A percentile compares a stretch with the other conserved stretches of the same genome.
Evolutionary conservation across 352 stramenopile genomes (phyloP).

Genomic region (Phytophthora foliorum): DNA sequence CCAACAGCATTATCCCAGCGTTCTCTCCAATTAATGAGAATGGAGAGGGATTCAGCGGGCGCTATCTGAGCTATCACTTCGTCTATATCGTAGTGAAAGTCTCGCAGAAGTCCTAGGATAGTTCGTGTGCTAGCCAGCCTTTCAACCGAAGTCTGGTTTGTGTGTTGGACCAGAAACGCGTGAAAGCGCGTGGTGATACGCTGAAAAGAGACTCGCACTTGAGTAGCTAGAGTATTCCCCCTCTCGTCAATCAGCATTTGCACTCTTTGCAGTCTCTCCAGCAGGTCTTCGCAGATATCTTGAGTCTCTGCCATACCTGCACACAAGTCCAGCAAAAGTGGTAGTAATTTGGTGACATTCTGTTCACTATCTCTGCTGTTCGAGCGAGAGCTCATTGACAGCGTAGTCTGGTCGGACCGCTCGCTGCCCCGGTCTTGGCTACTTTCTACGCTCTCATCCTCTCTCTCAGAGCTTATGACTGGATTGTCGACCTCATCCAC

Average conservation of each 20-base stretch:
- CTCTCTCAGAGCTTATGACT: not conserved
- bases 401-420: not conserved
- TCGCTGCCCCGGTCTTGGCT: not conserved
- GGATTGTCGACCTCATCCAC: not conserved
- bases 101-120: slow-evolving; percentile 7
- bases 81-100: slow-evolving; percentile 14
- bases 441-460: not conserved
- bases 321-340: slow-evolving; percentile 9
- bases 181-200: slow-evolving; percentile 13
- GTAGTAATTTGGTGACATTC: slow-evolving; percentile 11
- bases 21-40: slow-evolving; percentile 7
- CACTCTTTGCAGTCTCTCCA: slow-evolving; percentile 13
- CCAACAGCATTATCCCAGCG: slow-evolving; percentile 1
- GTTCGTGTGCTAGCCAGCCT: slow-evolving; percentile 24
- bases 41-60: not conserved
- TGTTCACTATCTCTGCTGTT: not conserved
- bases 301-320: slow-evolving; percentile 13
- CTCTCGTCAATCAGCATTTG: slow-evolving; percentile 11
- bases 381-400: not conserved
- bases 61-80: not conserved
- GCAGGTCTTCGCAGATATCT: slow-evolving; percentile 25
- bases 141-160: slow-evolving; percentile 19
- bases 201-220: not conserved
- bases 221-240: not conserved
- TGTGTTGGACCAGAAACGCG: slow-evolving; percentile 20